A percentile compares a stretch with the other conserved stretches of the same genome.
phyloP scores from a whole-genome alignment of 805 yeast genomes.

The Nakazawaea pomicola region DNA sequence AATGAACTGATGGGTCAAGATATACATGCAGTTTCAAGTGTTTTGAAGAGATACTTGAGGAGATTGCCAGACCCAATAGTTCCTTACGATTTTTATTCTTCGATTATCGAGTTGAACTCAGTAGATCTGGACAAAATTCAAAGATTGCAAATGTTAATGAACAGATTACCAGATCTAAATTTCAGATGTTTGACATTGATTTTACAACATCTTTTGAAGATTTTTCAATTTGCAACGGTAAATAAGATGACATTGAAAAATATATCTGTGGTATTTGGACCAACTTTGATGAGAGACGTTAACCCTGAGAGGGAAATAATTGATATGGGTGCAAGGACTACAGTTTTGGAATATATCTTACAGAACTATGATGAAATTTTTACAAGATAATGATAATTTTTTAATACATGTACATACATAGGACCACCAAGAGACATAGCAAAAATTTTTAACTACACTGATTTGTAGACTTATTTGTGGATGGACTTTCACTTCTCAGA shows the following conservation, averaged over 20 bases:
- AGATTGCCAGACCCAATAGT: conserved; percentile 83
- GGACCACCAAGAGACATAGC: too few relatives aligned
- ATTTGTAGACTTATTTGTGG: too few relatives aligned
- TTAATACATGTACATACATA: not conserved
- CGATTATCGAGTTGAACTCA: conserved; percentile 52
- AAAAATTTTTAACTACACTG: too few relatives aligned
- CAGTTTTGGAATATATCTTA: conserved; percentile 68
- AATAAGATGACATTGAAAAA: conserved; percentile 85
- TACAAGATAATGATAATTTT: conserved; percentile 11
- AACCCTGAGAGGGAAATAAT: conserved; percentile 76
- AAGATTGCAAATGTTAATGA: conserved; percentile 41
- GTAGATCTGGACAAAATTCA: conserved; percentile 25
- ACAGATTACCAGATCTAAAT: conserved; percentile 64
- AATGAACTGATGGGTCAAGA: conserved; percentile 49
- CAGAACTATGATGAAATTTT: conserved; percentile 39
- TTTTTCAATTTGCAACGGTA: conserved; percentile 43
- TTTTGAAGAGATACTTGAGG: conserved; percentile 82
- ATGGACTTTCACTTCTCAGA: too few relatives aligned
- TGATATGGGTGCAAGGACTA: conserved; percentile 80
- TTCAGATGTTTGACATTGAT: conserved; percentile 48
- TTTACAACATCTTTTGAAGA: conserved; percentile 58
- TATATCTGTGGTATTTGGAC: conserved; percentile 90
- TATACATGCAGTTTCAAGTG: conserved; percentile 80
- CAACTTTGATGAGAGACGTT: conserved; percentile 77
- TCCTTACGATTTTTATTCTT: conserved; percentile 62